Percentiles rank a stretch among this genome's conserved stretches.
Conservation (phyloP, 2,329 filamentous ascomycete species). For the Calonectria pteridis region DNA sequence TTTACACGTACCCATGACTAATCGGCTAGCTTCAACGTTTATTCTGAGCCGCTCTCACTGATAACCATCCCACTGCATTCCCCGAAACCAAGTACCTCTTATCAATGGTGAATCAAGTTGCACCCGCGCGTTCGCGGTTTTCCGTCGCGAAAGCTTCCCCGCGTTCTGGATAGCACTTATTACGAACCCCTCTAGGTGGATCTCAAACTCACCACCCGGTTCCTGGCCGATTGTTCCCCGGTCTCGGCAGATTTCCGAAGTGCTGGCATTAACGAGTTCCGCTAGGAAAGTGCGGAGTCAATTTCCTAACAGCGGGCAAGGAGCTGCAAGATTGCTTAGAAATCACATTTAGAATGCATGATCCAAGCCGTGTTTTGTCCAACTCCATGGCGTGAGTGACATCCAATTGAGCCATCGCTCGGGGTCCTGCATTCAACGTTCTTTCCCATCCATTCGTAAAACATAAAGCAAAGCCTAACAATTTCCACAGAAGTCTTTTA, state of each 20-base stretch:
- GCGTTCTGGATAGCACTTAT: not conserved
- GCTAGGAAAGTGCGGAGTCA: not conserved
- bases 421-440: not conserved
- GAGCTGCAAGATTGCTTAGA: not conserved
- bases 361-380: not conserved
- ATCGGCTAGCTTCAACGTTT: not conserved
- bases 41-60: not conserved
- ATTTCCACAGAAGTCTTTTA: not conserved
- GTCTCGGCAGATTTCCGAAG: not conserved
- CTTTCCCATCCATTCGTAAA: not conserved
- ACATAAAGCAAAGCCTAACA: not conserved
- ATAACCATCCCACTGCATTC: not conserved
- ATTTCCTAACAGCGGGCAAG: not conserved
- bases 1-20: not conserved
- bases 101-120: not conserved
- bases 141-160: not conserved
- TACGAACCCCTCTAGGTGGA: not conserved
- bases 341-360: not conserved
- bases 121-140: not conserved
- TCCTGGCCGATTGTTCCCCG: not conserved
- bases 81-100: not conserved
- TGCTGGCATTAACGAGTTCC: not conserved
- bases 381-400: not conserved
- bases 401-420: not conserved
- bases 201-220: not conserved